Evolutionary conservation across 2,329 filamentous ascomycete genomes (phyloP).

Genomic region (Cordyceps pruinosa): DNA sequence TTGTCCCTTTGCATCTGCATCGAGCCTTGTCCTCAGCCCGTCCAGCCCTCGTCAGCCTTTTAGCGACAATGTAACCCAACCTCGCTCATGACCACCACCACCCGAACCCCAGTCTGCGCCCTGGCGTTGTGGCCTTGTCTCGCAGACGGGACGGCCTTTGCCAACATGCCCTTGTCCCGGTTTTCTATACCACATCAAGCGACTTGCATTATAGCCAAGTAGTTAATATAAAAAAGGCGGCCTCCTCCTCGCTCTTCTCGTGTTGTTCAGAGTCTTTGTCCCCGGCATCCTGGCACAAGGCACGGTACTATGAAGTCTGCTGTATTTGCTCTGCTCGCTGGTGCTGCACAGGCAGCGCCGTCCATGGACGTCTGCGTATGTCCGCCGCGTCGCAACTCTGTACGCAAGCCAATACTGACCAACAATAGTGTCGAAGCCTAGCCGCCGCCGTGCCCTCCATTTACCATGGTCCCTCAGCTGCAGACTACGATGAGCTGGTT

Average conservation of each 20-base stretch:
- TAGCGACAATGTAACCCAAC: constrained; percentile 7
- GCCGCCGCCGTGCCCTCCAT: not conserved
- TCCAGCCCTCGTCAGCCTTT: not conserved
- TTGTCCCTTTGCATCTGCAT: constrained; percentile 4
- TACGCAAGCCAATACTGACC: not conserved
- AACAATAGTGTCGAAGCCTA: constrained; percentile 9
- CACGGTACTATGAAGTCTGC: not conserved
- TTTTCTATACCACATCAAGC: not conserved
- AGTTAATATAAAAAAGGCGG: constrained; percentile 2
- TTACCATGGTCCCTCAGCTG: constrained; percentile 5
- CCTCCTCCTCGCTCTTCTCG: not conserved
- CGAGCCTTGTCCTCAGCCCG: not conserved
- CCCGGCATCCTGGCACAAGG: not conserved
- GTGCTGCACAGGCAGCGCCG: not conserved
- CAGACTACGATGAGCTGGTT: constrained; percentile 4
- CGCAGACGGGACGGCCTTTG: not conserved
- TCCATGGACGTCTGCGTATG: constrained; percentile 2
- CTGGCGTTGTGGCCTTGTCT: not conserved
- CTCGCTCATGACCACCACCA: not conserved
- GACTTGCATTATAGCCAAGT: not conserved
- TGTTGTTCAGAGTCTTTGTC: not conserved
- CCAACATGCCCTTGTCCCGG: not conserved
- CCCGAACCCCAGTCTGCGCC: not conserved
- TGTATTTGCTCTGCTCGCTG: not conserved
- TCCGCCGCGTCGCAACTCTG: not conserved